phyloP scores from a whole-genome alignment of 139 green algal species.

The Chlorella sp. region DNA sequence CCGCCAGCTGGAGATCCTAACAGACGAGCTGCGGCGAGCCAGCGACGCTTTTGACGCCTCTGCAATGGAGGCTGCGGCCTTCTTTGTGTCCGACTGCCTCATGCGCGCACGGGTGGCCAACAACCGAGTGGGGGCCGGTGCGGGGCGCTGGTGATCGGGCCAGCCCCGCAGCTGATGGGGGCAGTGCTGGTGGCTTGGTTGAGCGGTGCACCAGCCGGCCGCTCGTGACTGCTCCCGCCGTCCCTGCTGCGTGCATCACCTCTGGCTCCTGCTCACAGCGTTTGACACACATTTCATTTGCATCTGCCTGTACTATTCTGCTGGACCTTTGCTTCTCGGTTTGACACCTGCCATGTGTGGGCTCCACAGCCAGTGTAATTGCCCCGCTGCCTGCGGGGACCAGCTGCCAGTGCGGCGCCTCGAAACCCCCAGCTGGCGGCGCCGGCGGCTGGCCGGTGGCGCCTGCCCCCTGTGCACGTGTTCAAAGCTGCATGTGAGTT shows the following conservation, averaged over 20 bases:
- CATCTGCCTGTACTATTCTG: not conserved
- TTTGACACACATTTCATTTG: not conserved
- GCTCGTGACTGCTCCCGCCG: not conserved
- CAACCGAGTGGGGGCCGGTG: slow-evolving; percentile 13
- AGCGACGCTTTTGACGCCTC: slow-evolving; percentile 13
- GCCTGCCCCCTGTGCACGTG: too few species aligned
- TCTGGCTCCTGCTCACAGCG: not conserved
- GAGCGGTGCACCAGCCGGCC: too few species aligned
- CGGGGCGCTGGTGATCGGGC: not conserved
- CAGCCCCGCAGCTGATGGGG: not conserved
- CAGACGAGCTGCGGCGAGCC: slow-evolving; percentile 30
- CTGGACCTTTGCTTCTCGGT: not conserved
- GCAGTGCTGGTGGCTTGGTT: not conserved
- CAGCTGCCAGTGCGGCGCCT: too few species aligned
- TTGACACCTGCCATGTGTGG: too few species aligned
- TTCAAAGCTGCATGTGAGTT: too few species aligned
- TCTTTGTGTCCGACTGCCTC: slow-evolving; percentile 44
- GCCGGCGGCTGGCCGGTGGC: too few species aligned
- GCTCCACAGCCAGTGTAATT: too few species aligned
- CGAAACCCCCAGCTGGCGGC: too few species aligned
- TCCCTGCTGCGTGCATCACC: not conserved
- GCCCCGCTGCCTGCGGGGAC: too few species aligned
- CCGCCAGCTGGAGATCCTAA: slow-evolving; percentile 15
- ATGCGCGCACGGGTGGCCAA: slow-evolving; percentile 33
- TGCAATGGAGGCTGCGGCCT: slow-evolving; percentile 17